phyloP scores from a whole-genome alignment of 108 stramenopile species.

The Nitzschia putrida region DNA sequence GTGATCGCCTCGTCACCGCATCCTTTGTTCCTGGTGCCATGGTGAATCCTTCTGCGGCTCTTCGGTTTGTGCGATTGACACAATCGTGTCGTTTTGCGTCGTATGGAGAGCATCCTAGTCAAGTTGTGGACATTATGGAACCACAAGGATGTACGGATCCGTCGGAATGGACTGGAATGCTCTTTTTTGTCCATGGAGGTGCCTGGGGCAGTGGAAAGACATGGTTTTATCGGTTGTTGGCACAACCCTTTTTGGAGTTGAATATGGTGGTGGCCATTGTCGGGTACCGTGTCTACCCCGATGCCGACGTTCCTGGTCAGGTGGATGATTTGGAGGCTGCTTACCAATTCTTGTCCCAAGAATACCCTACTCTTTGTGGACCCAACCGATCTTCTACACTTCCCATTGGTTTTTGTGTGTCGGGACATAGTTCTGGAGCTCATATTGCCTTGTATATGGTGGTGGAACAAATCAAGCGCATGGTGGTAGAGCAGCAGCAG shows the following conservation, averaged over 20 bases:
- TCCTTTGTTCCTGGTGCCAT: constrained; percentile 47
- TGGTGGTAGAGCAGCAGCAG: not conserved
- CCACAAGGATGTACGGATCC: constrained; percentile 19
- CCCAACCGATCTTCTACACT: constrained; percentile 10
- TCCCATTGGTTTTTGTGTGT: constrained; percentile 50
- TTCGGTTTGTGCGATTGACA: constrained; percentile 39
- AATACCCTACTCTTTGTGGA: constrained; percentile 26
- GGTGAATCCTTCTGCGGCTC: constrained; percentile 36
- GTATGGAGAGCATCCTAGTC: constrained; percentile 61
- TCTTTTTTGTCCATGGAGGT: constrained; percentile 72
- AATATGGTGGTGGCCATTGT: constrained; percentile 64
- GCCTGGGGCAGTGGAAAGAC: constrained; percentile 82
- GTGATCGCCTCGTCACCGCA: constrained; percentile 46
- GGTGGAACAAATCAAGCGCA: constrained; percentile 44
- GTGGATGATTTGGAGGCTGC: constrained; percentile 58
- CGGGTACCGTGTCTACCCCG: constrained; percentile 80
- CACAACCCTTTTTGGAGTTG: constrained; percentile 54
- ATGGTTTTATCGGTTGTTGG: constrained; percentile 79
- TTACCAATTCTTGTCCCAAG: constrained; percentile 11
- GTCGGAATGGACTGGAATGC: constrained; percentile 11
- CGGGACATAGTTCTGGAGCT: constrained; percentile 83
- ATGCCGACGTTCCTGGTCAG: constrained; percentile 54
- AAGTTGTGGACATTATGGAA: constrained; percentile 67
- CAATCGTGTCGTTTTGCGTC: constrained; percentile 17
- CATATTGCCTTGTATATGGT: constrained; percentile 67